A percentile compares a stretch with the other conserved stretches of the same genome.
phyloP scores from a whole-genome alignment of 805 yeast species.

The Tetrapisispora iriomotensis region DNA sequence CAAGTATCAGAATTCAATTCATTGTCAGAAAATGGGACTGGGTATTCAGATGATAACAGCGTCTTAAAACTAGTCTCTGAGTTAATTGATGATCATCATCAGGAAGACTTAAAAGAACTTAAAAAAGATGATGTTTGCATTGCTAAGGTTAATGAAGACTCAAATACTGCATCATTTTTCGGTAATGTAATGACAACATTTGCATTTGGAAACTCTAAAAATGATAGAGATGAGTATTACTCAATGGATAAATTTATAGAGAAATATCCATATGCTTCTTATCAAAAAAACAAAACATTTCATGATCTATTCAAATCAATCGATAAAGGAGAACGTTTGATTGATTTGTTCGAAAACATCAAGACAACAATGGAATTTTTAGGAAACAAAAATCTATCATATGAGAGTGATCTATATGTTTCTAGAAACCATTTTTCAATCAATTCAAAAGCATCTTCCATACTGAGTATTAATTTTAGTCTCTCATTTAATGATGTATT shows the following conservation, averaged over 20 bases:
- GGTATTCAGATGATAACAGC: slow-evolving; percentile 6
- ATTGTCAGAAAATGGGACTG: slow-evolving; percentile 9
- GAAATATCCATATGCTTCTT: slow-evolving; percentile 42
- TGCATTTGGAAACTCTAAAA: slow-evolving; percentile 7
- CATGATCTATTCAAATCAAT: slow-evolving; percentile 63
- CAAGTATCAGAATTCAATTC: slow-evolving; percentile 20
- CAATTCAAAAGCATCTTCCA: slow-evolving; percentile 52
- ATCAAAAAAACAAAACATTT: slow-evolving; percentile 58
- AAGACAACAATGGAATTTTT: slow-evolving; percentile 32
- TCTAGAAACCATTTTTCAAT: slow-evolving; percentile 74
- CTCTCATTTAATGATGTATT: slow-evolving; percentile 62
- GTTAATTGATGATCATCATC: slow-evolving; percentile 6
- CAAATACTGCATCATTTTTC: slow-evolving; percentile 10
- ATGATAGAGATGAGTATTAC: slow-evolving; percentile 7
- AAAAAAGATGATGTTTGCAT: not conserved
- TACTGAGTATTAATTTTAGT: slow-evolving; percentile 82
- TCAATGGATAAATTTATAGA: slow-evolving; percentile 2
- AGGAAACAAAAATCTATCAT: slow-evolving; percentile 69
- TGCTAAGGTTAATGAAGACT: not conserved
- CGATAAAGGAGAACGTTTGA: slow-evolving; percentile 57
- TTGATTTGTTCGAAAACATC: slow-evolving; percentile 39
- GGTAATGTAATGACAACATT: slow-evolving; percentile 17
- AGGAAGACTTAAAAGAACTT: too few relatives aligned
- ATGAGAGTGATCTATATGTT: slow-evolving; percentile 82
- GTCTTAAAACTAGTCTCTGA: slow-evolving; percentile 17